Evolutionary conservation across 495 filamentous ascomycete genomes (phyloP), one percentile per base, ranked within the genome.

Genomic region (Neurospora sp.): DNA sequence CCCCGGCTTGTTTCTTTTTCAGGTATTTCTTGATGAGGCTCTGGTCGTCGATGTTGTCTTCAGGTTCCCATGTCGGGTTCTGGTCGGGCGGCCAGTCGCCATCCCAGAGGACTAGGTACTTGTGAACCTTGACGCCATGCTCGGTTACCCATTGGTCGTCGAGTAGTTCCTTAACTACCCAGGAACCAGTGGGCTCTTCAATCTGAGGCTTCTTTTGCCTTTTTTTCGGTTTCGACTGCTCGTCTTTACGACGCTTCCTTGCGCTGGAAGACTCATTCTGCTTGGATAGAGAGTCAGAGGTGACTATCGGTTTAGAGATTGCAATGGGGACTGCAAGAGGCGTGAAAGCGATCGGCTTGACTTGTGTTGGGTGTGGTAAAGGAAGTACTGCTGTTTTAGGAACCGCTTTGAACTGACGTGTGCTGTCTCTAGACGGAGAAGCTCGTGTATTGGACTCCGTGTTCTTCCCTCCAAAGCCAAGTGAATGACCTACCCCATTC

Each of bases 31-130:
- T 69, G 39, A 86, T 75, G 4, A 84, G 69, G 0, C 53, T 35
- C 1, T 76, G 71, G 16, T 81, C 65, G 7, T 73, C 69, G 16
- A 86, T 82, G 42, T 85, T 83, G 4, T 78, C 78, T 44, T 78
- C 80, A 0, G 83, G 84, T 73, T 86, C 84, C 85, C 85, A 86
- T 0, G 83, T 83, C 0, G 82, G 83, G 68, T 86, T 84, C 59
- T 85, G 81, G 12, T 80, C 80, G 2, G 76, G 73, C 1, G 84
- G 84, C 84, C 84, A 86, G 39, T 85, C 72, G 6, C 84, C 85
- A n/a, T 75, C 78, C 85, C 85, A 86, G 35, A 81, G 77, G 4
- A 86, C 84, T 10, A 81, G 79, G 72, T 82, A 86, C 61, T 77
- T 75, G 41, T 81, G 76, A 10, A 80, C 74, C 69, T 77, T 78